Base-by-base conservation (phyloP, 495 filamentous ascomycete genomes). In the Penicillium verhagenii region DNA sequence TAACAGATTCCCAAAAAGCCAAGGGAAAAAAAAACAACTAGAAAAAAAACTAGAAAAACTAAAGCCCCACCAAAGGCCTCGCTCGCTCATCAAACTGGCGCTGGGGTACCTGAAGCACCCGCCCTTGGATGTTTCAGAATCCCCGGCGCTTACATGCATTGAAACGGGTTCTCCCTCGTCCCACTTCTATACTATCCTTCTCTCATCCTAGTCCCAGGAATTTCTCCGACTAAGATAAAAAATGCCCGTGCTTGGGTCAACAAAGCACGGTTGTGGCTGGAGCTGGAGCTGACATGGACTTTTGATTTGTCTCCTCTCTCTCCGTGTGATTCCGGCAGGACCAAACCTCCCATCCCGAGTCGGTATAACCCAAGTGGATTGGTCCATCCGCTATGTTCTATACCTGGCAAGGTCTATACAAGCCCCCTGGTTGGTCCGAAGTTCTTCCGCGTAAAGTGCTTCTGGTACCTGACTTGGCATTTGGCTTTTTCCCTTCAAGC, bases 21-120 rank as follows among this genome's bases (percentile, higher is more conserved):
- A n/a, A n/a, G n/a, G n/a, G n/a, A n/a, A n/a, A n/a, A n/a, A n/a
- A n/a, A n/a, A n/a, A n/a, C n/a, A n/a, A n/a, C n/a, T n/a, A n/a
- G n/a, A 28, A 28, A 9, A 33, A 11, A 33, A 33, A 33, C n/a
- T n/a, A n/a, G n/a, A 13, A 16, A 35, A 35, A 16, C 19, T 25
- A 56, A 42, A 16, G 33, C 38, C 3, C 44, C 24, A 23, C 48
- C 19, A 37, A 38, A n/a, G 42, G 16, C 21, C 46, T 40, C 47
- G 26, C 50, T 50, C 45, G 31, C 56, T 61, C 33, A 52, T 68
- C 60, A 71, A 71, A 69, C 68, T 69, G 64, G 68, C 63, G 61
- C 66, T 60, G 59, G 50, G 42, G 42, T 49, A 67, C 57, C 60
- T 70, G 67, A 70, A 70, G 63, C 67, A 70, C 59, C 64, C 64